These are phyloP conservation scores for Phlegmacium glaucopus DNA, from an alignment of 768 basidiomycete species.

Conservation along the genomic window DNA sequence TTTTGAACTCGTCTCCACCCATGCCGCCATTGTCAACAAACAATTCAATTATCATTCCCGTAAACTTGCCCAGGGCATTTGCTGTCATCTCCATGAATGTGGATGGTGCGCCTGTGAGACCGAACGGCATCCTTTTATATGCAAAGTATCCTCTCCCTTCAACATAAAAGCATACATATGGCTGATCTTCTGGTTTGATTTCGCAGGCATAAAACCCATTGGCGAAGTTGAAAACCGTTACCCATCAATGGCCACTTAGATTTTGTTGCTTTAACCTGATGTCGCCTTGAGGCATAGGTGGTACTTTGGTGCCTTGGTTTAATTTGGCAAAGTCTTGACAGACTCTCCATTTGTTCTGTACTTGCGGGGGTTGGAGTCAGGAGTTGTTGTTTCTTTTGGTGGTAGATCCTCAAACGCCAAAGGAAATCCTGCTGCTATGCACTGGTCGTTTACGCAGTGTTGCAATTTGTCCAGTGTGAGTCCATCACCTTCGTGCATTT, in stretches of 20 bases:
- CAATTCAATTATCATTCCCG: constrained; percentile 15
- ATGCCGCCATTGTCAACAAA: constrained; percentile 38
- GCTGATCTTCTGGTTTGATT: constrained; percentile 24
- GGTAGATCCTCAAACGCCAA: constrained; percentile 14
- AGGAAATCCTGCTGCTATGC: constrained; percentile 20
- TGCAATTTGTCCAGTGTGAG: constrained; percentile 28
- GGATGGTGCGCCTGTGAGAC: too few relatives aligned
- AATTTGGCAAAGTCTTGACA: constrained; percentile 33
- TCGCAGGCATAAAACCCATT: constrained; percentile 27
- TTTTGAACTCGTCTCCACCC: constrained; percentile 28
- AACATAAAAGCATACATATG: constrained; percentile 32
- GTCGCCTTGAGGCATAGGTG: constrained; percentile 33
- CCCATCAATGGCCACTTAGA: constrained; percentile 28
- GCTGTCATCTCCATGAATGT: constrained; percentile 34
- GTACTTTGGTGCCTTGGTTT: constrained; percentile 23
- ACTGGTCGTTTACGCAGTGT: constrained; percentile 32
- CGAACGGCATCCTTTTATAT: constrained; percentile 36
- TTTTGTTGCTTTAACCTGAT: constrained; percentile 32
- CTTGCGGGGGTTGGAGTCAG: neutral
- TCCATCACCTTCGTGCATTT: constrained; percentile 26
- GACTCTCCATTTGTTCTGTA: constrained; percentile 26
- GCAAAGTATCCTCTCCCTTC: constrained; percentile 32
- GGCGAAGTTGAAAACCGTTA: constrained; percentile 33
- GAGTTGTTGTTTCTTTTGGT: constrained; percentile 4
- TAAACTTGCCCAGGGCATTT: constrained; percentile 27